phyloP scores from a whole-genome alignment of 2,329 filamentous ascomycete species.

The Cordyceps farinosa region DNA sequence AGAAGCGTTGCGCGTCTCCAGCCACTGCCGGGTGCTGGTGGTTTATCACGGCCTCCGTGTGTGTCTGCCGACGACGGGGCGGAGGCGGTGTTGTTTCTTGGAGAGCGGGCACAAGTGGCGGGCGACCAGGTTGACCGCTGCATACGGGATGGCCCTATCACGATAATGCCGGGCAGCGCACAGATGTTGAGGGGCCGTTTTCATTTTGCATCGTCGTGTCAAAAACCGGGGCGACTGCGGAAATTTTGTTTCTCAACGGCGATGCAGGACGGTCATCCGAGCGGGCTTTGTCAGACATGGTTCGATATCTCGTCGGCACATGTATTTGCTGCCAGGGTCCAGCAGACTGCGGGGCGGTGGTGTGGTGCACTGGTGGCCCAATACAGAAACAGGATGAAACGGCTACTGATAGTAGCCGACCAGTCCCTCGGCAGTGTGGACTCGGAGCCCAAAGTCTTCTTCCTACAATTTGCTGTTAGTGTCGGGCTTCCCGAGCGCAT shows the following conservation, averaged over 20 bases:
- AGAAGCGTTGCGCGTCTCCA: not conserved
- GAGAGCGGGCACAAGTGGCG: not conserved
- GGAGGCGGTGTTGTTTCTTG: not conserved
- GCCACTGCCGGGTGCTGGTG: not conserved
- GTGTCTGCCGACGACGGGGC: not conserved
- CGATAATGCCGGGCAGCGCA: conserved; percentile 12
- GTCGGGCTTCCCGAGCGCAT: too few relatives aligned
- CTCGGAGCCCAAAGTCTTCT: not conserved
- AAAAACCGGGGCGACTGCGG: conserved; percentile 1
- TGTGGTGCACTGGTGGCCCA: not conserved
- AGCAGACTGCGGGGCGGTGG: not conserved
- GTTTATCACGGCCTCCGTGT: not conserved
- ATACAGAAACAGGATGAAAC: not conserved
- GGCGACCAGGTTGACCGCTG: not conserved
- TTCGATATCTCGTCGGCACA: conserved; percentile 11
- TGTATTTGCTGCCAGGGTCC: not conserved
- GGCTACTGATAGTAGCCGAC: not conserved
- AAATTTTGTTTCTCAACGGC: conserved; percentile 10
- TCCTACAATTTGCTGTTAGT: too few relatives aligned
- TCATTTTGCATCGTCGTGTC: conserved; percentile 2
- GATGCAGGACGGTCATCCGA: conserved; percentile 9
- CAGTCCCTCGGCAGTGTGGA: not conserved
- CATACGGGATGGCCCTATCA: not conserved
- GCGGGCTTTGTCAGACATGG: conserved; percentile 6
- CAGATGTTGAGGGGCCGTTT: conserved; percentile 10